Conservation (phyloP, 345 rosid genomes). For the Salix caprea region DNA sequence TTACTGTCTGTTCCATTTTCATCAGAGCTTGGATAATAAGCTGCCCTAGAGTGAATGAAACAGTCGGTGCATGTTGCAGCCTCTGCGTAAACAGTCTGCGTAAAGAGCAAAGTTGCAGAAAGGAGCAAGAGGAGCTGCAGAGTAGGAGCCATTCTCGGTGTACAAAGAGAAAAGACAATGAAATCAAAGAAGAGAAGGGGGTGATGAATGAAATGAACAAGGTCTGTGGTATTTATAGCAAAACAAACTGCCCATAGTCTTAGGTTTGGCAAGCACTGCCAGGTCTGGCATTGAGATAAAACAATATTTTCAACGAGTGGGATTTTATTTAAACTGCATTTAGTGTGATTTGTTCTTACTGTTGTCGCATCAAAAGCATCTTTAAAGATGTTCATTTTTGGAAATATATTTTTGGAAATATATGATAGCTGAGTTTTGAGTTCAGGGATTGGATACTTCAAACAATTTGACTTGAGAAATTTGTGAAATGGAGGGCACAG, state of each 20-base stretch:
- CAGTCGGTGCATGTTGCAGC: constrained; percentile 48
- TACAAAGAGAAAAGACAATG: neutral
- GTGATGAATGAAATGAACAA: constrained; percentile 22
- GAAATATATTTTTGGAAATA: constrained; percentile 3
- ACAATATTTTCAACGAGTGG: constrained; percentile 1
- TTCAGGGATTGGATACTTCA: neutral
- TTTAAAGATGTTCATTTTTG: neutral
- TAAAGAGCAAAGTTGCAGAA: constrained; percentile 17
- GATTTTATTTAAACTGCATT: neutral
- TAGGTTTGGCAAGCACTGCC: constrained; percentile 20
- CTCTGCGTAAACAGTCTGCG: constrained; percentile 24
- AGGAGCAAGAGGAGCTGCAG: constrained; percentile 21
- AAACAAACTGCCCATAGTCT: neutral
- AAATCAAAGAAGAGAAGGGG: constrained; percentile 17
- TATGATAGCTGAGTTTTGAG: neutral
- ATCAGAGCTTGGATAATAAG: constrained; percentile 51
- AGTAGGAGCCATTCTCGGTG: constrained; percentile 35
- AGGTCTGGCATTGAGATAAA: constrained; percentile 28
- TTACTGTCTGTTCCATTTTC: constrained; percentile 55
- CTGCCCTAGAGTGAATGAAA: constrained; percentile 49
- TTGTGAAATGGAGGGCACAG: neutral
- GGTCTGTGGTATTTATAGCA: constrained; percentile 42
- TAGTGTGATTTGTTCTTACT: too few species aligned
- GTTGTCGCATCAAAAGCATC: neutral
- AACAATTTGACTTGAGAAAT: constrained; percentile 9